A percentile compares a stretch with the other conserved stretches of the same genome.
Evolutionary conservation across 2,329 filamentous ascomycete genomes (phyloP).

Genomic region (Sporothrix sp.): DNA sequence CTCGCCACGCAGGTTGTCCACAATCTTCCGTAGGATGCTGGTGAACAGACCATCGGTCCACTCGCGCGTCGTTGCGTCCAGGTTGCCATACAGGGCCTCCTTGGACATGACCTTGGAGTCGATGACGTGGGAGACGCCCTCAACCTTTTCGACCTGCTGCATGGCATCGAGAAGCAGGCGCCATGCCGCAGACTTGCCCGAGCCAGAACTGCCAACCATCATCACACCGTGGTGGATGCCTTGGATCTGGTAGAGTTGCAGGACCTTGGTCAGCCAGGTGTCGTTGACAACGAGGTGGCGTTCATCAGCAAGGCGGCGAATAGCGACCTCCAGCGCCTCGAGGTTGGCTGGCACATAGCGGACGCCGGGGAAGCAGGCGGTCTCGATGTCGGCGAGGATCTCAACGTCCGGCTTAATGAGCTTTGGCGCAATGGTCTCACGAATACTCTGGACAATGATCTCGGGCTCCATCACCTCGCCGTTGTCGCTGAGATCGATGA

Average conservation of each 20-base stretch:
- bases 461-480: slow-evolving; percentile 81
- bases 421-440: slow-evolving; percentile 97
- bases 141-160: slow-evolving; percentile 80
- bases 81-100: slow-evolving; percentile 87
- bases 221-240: slow-evolving; percentile 98
- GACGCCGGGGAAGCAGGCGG: slow-evolving; percentile 81
- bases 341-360: slow-evolving; percentile 87
- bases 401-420: slow-evolving; percentile 87
- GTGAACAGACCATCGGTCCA: slow-evolving; percentile 99
- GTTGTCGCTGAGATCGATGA: slow-evolving; percentile 32
- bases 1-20: slow-evolving; percentile 95
- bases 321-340: slow-evolving; percentile 66
- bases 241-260: slow-evolving; percentile 97
- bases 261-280: slow-evolving; percentile 92
- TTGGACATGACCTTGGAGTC: slow-evolving; percentile 99
- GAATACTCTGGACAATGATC: slow-evolving; percentile 96
- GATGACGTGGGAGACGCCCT: slow-evolving; percentile 94
- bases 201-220: slow-evolving; percentile 99
- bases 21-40: slow-evolving; percentile 93
- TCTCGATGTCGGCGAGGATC: slow-evolving; percentile 75
- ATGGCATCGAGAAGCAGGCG: slow-evolving; percentile 82
- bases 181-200: slow-evolving; percentile 94
- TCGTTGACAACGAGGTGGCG: slow-evolving; percentile 85
- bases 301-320: slow-evolving; percentile 72
- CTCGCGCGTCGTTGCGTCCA: slow-evolving; percentile 93